These are phyloP conservation scores for Hypoxylon sp. DNA, from an alignment of 2,329 filamentous ascomycete genomes.

Conservation along the genomic window DNA sequence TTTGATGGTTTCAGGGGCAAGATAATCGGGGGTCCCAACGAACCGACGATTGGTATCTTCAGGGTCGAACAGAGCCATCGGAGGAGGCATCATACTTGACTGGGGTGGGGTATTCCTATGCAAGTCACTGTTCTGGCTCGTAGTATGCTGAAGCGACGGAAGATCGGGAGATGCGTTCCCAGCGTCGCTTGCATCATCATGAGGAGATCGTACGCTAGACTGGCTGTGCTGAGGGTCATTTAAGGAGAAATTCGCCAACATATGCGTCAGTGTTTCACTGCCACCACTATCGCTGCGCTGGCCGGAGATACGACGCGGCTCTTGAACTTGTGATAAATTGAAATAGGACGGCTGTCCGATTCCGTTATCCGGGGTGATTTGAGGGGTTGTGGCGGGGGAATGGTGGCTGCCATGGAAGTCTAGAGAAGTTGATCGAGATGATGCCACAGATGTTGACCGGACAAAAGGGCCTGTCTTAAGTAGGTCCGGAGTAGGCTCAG, in stretches of 20 bases:
- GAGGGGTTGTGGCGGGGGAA: conserved; percentile 87
- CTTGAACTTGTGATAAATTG: conserved; percentile 74
- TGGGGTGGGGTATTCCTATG: conserved; percentile 74
- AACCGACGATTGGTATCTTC: conserved; percentile 94
- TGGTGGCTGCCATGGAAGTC: conserved; percentile 81
- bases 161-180: conserved; percentile 82
- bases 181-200: conserved; percentile 81
- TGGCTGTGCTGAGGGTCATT: conserved; percentile 69
- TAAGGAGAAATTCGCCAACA: conserved; percentile 85
- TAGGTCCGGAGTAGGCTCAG: conserved; percentile 91
- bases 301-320: conserved; percentile 79
- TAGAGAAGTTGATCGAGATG: conserved; percentile 93
- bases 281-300: conserved; percentile 93
- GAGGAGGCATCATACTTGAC: conserved; percentile 84
- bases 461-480: conserved; percentile 94
- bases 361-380: conserved; percentile 85
- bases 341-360: conserved; percentile 95
- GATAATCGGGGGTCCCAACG: conserved; percentile 96
- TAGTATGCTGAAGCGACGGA: conserved; percentile 71
- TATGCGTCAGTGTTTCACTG: conserved; percentile 85
- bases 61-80: conserved; percentile 95
- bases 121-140: conserved; percentile 63
- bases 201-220: conserved; percentile 69
- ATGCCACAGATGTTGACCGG: conserved; percentile 85
- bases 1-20: conserved; percentile 96